phyloP scores from a whole-genome alignment of 139 green algal species.

The Chlorella ohadii region DNA sequence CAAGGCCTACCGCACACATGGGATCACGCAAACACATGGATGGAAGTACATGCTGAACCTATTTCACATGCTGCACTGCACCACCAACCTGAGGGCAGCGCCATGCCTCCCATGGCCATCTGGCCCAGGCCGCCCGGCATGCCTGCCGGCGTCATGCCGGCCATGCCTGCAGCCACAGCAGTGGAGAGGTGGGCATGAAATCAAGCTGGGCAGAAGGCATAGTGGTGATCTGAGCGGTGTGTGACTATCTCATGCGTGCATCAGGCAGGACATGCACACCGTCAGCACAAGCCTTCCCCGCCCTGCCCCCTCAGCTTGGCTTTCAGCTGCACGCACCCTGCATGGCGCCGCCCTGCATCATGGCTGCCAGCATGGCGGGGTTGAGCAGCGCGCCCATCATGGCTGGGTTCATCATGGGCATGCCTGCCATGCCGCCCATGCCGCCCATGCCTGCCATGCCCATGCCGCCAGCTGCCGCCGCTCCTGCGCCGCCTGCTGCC shows the following conservation, averaged over 20 bases:
- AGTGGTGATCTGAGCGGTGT: no score
- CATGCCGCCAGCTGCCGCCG: slow-evolving; percentile 28
- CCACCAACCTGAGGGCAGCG: slow-evolving; percentile 23
- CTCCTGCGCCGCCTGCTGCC: slow-evolving; percentile 31
- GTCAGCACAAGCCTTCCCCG: no score
- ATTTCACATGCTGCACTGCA: no score
- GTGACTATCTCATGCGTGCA: no score
- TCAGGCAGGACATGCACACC: no score
- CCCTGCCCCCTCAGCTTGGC: no score
- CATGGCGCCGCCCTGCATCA: slow-evolving; percentile 9
- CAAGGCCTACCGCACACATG: no score
- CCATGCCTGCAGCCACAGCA: slow-evolving; percentile 30
- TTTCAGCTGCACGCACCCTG: neutral
- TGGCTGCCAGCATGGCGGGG: slow-evolving; percentile 15
- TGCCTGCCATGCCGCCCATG: slow-evolving; percentile 43
- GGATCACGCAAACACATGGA: no score
- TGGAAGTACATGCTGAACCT: no score
- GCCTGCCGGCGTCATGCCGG: slow-evolving; percentile 14
- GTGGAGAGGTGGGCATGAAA: no score
- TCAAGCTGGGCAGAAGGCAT: no score
- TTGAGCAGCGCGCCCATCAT: slow-evolving; percentile 9
- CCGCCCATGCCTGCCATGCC: slow-evolving; percentile 50
- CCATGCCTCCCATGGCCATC: slow-evolving; percentile 42
- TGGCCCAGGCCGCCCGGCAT: neutral
- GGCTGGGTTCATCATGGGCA: neutral